Evolutionary conservation across 1,284 basidiomycete species (phyloP).

Genomic region (Vanrija sp.): DNA sequence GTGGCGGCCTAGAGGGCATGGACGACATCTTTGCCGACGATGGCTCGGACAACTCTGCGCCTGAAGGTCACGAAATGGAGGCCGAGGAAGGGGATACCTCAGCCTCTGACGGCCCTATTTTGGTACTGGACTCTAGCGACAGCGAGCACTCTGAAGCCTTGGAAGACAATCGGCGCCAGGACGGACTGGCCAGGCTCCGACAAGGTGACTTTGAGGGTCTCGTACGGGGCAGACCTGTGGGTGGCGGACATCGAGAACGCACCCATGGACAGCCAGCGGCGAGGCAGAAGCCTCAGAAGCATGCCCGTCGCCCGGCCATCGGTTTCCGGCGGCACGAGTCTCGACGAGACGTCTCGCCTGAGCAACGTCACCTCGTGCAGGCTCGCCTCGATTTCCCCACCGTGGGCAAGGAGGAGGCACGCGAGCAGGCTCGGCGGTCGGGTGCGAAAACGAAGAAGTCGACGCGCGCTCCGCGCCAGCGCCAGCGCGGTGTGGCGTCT

Average conservation of each 20-base stretch:
- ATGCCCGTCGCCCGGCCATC: too few relatives aligned
- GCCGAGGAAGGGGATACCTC: constrained; percentile 7
- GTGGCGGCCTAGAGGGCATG: constrained; percentile 11
- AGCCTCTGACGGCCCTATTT: constrained; percentile 1
- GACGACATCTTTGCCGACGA: constrained; percentile 19
- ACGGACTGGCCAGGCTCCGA: constrained; percentile 31
- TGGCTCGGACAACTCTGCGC: not conserved
- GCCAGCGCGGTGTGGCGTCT: not conserved
- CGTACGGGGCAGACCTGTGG: constrained; percentile 17
- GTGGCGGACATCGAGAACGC: not conserved
- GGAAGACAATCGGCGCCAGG: constrained; percentile 34
- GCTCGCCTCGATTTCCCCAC: constrained; percentile 33
- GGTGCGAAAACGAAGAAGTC: not conserved
- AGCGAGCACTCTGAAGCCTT: constrained; percentile 21
- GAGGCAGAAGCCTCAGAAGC: not conserved
- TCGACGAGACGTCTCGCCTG: too few relatives aligned
- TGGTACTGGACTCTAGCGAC: constrained; percentile 19
- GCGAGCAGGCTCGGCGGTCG: not conserved
- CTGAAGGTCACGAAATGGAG: not conserved
- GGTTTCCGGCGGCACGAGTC: too few relatives aligned
- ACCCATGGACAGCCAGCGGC: not conserved
- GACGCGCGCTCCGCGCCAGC: not conserved
- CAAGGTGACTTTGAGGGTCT: constrained; percentile 43
- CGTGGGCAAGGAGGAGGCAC: constrained; percentile 6
- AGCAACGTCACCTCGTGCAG: constrained; percentile 16